Evolutionary conservation across 108 stramenopile genomes (phyloP).

Genomic region (Nitzschia palea): DNA sequence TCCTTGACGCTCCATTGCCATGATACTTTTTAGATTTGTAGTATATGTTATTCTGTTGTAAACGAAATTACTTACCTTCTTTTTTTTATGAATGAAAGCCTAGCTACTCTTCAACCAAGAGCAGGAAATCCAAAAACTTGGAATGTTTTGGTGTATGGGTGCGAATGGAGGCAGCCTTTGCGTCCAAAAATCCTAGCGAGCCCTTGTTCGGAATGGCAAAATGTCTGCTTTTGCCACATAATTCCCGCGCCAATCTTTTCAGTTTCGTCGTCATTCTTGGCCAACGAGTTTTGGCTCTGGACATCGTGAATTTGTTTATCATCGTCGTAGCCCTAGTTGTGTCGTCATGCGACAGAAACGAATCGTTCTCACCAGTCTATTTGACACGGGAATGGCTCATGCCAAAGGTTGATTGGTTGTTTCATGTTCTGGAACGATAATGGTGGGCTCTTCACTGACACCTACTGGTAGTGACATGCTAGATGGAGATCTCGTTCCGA

Average conservation of each 20-base stretch:
- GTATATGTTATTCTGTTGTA: too few species aligned
- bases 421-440: too few species aligned
- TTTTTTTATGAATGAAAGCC: too few species aligned
- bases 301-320: not conserved
- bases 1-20: too few species aligned
- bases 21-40: too few species aligned
- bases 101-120: not conserved
- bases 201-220: not conserved
- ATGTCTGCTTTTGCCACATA: not conserved
- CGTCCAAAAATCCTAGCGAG: not conserved
- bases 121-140: not conserved
- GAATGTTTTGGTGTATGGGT: not conserved
- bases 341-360: too few species aligned
- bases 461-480: too few species aligned
- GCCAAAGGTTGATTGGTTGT: too few species aligned
- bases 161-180: not conserved
- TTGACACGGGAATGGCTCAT: too few species aligned
- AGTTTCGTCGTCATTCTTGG: not conserved
- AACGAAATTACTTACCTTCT: too few species aligned
- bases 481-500: conserved; percentile 71
- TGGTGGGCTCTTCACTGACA: too few species aligned
- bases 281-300: not conserved
- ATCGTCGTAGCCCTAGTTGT: not conserved
- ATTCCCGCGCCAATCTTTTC: not conserved
- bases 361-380: too few species aligned